Conservation (phyloP, 208 protist species). For the Acanthamoeba culbertsoni region DNA sequence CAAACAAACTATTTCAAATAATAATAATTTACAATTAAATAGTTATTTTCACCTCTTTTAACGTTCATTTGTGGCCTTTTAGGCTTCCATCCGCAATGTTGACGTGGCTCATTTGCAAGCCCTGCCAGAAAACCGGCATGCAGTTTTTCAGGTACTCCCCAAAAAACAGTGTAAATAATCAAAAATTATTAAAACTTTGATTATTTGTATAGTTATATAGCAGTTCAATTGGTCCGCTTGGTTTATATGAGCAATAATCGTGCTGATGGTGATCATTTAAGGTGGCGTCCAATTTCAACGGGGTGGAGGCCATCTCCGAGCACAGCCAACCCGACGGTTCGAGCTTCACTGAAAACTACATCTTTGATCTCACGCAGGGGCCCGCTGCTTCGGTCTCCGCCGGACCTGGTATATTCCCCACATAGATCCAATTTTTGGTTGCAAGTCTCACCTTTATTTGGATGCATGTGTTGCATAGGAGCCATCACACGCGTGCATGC, state of each 20-base stretch:
- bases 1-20: too few relatives aligned
- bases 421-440: too few relatives aligned
- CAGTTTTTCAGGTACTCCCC: conserved; percentile 50
- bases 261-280: background rate
- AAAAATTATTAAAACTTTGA: too few relatives aligned
- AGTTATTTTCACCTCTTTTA: background rate
- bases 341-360: conserved; percentile 53
- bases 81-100: conserved; percentile 28
- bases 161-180: too few relatives aligned
- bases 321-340: background rate
- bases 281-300: conserved; percentile 63
- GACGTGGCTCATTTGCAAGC: conserved; percentile 47
- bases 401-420: background rate
- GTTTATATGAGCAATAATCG: background rate
- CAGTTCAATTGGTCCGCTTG: background rate
- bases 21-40: background rate
- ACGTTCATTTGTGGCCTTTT: background rate
- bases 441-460: too few relatives aligned
- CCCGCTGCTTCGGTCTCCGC: conserved; percentile 54
- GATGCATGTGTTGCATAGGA: background rate
- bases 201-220: background rate
- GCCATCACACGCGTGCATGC: conserved; percentile 41
- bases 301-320: conserved; percentile 55
- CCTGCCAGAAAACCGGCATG: background rate
- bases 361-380: conserved; percentile 18